phyloP scores from a whole-genome alignment of 164 flowering plant species.

The Warburgia ugandensis region DNA sequence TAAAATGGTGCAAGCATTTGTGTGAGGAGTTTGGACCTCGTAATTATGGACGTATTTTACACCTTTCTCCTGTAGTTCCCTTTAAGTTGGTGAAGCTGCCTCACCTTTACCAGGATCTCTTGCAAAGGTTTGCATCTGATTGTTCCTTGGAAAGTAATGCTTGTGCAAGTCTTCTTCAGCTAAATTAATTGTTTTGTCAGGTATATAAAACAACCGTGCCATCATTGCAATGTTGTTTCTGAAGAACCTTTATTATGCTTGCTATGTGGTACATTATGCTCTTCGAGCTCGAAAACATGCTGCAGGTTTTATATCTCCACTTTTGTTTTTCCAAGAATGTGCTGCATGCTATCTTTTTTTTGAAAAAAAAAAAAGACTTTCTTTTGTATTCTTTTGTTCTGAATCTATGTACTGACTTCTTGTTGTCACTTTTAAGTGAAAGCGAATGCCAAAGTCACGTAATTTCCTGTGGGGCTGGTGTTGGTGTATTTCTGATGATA shows the following conservation, averaged over 20 bases:
- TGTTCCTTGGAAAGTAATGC: background rate
- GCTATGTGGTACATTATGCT: slow-evolving; percentile 85
- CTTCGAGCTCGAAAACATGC: slow-evolving; percentile 67
- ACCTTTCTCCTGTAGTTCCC: slow-evolving; percentile 63
- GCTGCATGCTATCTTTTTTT: background rate
- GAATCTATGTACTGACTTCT: background rate
- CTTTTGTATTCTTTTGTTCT: background rate
- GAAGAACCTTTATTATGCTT: slow-evolving; percentile 82
- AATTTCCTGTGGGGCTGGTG: slow-evolving; percentile 77
- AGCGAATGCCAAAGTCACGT: slow-evolving; percentile 71
- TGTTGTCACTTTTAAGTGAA: slow-evolving; percentile 33
- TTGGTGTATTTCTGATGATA: slow-evolving; percentile 76
- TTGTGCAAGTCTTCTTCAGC: background rate
- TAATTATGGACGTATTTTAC: slow-evolving; percentile 19
- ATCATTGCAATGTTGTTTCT: slow-evolving; percentile 40
- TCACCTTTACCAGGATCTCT: slow-evolving; percentile 72
- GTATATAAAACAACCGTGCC: slow-evolving; percentile 70
- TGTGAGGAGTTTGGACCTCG: slow-evolving; percentile 27
- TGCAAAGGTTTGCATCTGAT: slow-evolving; percentile 58
- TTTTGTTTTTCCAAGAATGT: too few species aligned
- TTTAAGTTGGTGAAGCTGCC: slow-evolving; percentile 77
- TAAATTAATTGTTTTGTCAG: slow-evolving; percentile 26
- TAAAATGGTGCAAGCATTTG: slow-evolving; percentile 64
- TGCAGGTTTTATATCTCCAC: slow-evolving; percentile 54
- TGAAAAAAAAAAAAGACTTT: background rate